Conservation (phyloP, 2,329 filamentous ascomycete species). For the Penicillium psychrosexuale region DNA sequence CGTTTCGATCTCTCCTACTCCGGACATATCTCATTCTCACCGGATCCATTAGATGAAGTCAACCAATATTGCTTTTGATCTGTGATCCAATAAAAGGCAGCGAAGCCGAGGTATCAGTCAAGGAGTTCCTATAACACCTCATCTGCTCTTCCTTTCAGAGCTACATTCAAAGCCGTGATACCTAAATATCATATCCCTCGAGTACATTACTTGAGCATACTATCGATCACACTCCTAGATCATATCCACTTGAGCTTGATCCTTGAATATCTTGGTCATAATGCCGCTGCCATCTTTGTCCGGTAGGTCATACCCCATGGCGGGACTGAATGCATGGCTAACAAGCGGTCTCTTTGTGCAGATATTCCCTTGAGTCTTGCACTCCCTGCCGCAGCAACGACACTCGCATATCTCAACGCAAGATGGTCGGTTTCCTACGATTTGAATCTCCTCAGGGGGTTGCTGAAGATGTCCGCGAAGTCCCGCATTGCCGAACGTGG, state of each 20-base stretch:
- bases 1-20: not conserved
- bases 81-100: not conserved
- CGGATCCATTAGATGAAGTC: not conserved
- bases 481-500: slow-evolving; percentile 50
- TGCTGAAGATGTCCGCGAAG: slow-evolving; percentile 48
- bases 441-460: slow-evolving; percentile 54
- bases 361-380: slow-evolving; percentile 44
- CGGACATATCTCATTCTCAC: not conserved
- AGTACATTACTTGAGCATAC: too few relatives aligned
- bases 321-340: not conserved
- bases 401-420: slow-evolving; percentile 75
- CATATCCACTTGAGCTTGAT: not conserved
- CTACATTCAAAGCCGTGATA: not conserved
- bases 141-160: not conserved
- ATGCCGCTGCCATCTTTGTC: slow-evolving; percentile 1
- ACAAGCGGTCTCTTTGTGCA: slow-evolving; percentile 13
- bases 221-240: not conserved
- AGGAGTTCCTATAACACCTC: not conserved
- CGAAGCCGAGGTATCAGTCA: not conserved
- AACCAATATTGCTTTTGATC: not conserved
- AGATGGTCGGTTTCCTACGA: slow-evolving; percentile 67
- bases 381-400: slow-evolving; percentile 61
- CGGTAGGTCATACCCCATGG: not conserved
- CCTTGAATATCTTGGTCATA: not conserved
- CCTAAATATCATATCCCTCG: too few relatives aligned